These are phyloP conservation scores for Pythium grandisporangium DNA, from an alignment of 352 stramenopile genomes.

Conservation along the genomic window DNA sequence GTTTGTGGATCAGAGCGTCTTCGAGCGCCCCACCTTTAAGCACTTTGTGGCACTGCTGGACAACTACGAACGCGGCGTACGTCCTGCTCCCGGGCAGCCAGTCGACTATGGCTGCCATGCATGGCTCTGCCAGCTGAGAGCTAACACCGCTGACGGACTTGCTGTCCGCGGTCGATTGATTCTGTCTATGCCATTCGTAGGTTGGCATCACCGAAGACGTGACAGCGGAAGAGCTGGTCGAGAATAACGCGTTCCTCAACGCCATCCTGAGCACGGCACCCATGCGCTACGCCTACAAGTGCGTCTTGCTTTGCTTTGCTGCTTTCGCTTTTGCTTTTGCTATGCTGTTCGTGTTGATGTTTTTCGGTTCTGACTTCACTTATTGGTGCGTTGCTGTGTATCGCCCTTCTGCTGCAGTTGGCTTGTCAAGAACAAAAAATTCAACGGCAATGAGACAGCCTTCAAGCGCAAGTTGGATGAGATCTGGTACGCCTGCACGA, in stretches of 20 bases:
- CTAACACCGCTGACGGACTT: not conserved
- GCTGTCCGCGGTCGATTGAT: not conserved
- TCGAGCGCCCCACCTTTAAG: constrained; percentile 88
- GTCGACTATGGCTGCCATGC: no score
- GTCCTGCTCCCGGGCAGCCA: constrained; percentile 3
- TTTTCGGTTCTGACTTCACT: constrained; percentile 3
- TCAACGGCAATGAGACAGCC: constrained; percentile 46
- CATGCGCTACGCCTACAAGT: constrained; percentile 93
- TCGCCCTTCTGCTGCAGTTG: constrained; percentile 25
- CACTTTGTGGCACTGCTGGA: constrained; percentile 88
- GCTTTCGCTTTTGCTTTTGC: no score
- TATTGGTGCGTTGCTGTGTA: constrained; percentile 8
- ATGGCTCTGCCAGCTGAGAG: no score
- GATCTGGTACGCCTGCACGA: constrained; percentile 70
- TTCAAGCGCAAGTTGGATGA: constrained; percentile 91
- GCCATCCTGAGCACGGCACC: constrained; percentile 87
- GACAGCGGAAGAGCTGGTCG: constrained; percentile 74
- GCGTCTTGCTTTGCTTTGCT: no score
- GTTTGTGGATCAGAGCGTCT: constrained; percentile 77
- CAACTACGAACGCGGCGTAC: constrained; percentile 79
- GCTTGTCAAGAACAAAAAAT: constrained; percentile 82
- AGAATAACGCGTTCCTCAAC: constrained; percentile 91
- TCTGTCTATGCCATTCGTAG: constrained; percentile 19
- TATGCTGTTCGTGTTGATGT: not conserved
- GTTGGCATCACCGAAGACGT: constrained; percentile 84